Base-by-base conservation (phyloP, 2,329 filamentous ascomycete species). In the Taxawa tesnikishii region DNA sequence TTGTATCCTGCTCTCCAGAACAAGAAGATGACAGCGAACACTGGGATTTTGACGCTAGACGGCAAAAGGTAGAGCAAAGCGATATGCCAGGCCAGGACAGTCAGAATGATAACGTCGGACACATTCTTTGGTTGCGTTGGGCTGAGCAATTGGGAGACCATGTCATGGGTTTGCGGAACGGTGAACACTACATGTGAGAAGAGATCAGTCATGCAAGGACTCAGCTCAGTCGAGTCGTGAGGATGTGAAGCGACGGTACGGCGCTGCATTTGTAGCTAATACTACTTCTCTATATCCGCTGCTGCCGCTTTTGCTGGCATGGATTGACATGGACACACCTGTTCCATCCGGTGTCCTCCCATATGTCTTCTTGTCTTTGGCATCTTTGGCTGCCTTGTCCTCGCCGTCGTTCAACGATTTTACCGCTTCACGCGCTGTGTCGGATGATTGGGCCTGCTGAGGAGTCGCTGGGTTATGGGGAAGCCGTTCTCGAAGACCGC, bases 111-210 rank as follows among this genome's bases (percentile, higher is more conserved):
- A 36, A 75, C 60, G 58, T 98, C 90, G 39, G 85, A 90, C 24
- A 92, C 55, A 54, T 96, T 96, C 67, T 98, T 98, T 32, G 90
- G 85, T 54, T 96, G 81, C 44, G 81, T 82, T 31, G 90, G 90
- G 48, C 92, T 90, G 46, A 98, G 75, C 34, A 98, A 72, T 62
- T 96, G 90, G 31, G 88, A 93, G 46, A 98, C 88, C 90, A 98
- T 96, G 62, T 98, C 90, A 67, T 94, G 85, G 35, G 90, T 98
- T 40, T 84, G 79, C 29, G 90, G 90, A 33, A 98, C 90, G 37
- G 84, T 80, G 54, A 98, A 98, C 48, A 94, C 90, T 96, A 50
- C 29, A 43, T 19, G 15, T 31, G 21, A 29, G n/a, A n/a, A 15
- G 32, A 21, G 29, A 34, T 31, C 28, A 36, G 33, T 24, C 5